A percentile compares a stretch with the other conserved stretches of the same genome.
Evolutionary conservation across 2,329 filamentous ascomycete genomes (phyloP).

Genomic region (Incumbomyces lentus): DNA sequence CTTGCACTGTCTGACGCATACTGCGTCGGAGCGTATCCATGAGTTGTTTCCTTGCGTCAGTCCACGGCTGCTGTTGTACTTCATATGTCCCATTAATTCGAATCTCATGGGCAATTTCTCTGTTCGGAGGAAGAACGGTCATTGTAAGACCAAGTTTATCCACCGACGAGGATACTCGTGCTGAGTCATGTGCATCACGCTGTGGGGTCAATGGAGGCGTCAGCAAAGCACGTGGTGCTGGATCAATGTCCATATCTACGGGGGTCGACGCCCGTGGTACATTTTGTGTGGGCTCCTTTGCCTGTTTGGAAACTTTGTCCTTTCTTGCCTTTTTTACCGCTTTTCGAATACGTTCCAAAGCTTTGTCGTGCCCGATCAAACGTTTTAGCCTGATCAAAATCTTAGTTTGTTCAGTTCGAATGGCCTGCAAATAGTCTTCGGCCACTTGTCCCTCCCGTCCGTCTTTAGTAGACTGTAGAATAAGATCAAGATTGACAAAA

Average conservation of each 20-base stretch:
- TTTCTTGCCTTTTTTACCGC: constrained; percentile 46
- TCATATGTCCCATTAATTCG: constrained; percentile 54
- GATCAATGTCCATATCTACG: constrained; percentile 21
- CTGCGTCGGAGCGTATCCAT: constrained; percentile 39
- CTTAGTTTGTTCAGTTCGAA: constrained; percentile 54
- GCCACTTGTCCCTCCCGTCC: constrained; percentile 51
- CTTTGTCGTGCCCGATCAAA: constrained; percentile 50
- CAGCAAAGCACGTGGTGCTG: constrained; percentile 13
- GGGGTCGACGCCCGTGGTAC: constrained; percentile 19
- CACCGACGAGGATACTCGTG: constrained; percentile 27
- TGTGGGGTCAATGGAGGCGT: constrained; percentile 22
- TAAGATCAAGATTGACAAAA: constrained; percentile 55
- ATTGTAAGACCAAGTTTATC: constrained; percentile 43
- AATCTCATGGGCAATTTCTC: constrained; percentile 53
- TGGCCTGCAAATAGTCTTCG: constrained; percentile 54
- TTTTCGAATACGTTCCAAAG: constrained; percentile 49
- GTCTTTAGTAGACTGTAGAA: constrained; percentile 58
- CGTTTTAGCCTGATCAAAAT: constrained; percentile 53
- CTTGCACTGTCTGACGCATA: constrained; percentile 49
- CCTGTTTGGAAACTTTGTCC: constrained; percentile 14
- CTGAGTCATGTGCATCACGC: constrained; percentile 27
- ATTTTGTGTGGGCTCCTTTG: constrained; percentile 10
- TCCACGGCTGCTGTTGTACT: constrained; percentile 42
- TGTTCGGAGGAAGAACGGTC: constrained; percentile 51
- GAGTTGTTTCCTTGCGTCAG: constrained; percentile 43